Evolutionary conservation across 1,139 yeast genomes (phyloP), one percentile per base, ranked within the genome.

Genomic region (Candida neerlandica): DNA sequence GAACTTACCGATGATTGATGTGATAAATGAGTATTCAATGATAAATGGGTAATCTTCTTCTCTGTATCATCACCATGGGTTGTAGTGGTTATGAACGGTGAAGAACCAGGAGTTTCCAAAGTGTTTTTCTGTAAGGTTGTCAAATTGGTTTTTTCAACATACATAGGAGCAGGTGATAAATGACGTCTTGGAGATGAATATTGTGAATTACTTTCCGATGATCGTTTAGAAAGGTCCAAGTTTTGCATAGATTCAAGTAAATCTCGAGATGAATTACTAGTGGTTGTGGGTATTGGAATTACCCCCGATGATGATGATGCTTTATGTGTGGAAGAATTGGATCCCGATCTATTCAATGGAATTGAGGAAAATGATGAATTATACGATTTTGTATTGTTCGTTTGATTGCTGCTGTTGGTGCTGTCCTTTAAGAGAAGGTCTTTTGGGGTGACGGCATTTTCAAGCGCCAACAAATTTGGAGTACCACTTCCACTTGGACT

Each of bases 71-170:
- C 41, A 16, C 45, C 51, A 15, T 49, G 41, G 6, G 45, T 43
- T n/a, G 51, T 41, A 11, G 46, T 45, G 3, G 50, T 44, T 6
- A 43, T 15, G 12, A 44, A 32, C 23, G 58, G 59, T 19, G 58
- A 53, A 1, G 58, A 48, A 10, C 49, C 44, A 10, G 59, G 59
- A 10, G 59, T 54, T 10, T 49, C 41, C 18, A 51, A 45, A 4
- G 48, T 61, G 57, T 81, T 82, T 56, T 81, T 70, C 58, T 81
- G 88, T 23, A 82, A 72, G 0, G 86, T 78, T 4, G 86, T 78
- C 58, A 82, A 67, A 30, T 80, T 81, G 4, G 74, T 75, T 53
- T 75, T 70, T 40, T 72, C 75, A 43, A 70, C 73, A 44, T 75
- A 75, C 21, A 37, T 14, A 2, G 79, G 78, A 0, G 75, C 78